These are phyloP conservation scores for Spatholobus suberectus DNA, from an alignment of 306 rosid genomes.

Conservation along the genomic window DNA sequence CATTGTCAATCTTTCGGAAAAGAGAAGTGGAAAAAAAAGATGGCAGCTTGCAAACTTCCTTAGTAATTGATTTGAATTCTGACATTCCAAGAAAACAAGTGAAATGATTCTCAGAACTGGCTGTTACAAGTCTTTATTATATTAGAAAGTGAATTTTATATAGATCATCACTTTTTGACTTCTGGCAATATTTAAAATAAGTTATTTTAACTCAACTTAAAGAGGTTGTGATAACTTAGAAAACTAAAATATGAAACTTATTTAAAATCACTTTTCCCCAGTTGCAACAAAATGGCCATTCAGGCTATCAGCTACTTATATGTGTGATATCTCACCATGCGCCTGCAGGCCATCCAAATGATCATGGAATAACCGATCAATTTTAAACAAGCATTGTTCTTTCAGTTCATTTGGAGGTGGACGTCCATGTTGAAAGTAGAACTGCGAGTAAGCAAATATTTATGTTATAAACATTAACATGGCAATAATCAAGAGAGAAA, in stretches of 20 bases:
- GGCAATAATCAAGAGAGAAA: background rate
- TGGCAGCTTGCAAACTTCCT: slow-evolving; percentile 99
- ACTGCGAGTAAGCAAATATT: slow-evolving; percentile 61
- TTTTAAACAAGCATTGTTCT: slow-evolving; percentile 70
- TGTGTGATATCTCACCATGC: slow-evolving; percentile 71
- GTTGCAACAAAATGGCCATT: slow-evolving; percentile 33
- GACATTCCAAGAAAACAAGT: slow-evolving; percentile 53
- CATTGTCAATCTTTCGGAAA: slow-evolving; percentile 84
- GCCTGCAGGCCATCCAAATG: slow-evolving; percentile 79
- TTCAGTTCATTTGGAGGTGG: slow-evolving; percentile 80
- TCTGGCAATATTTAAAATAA: slow-evolving; percentile 19
- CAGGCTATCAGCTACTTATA: slow-evolving; percentile 38
- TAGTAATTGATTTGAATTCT: slow-evolving; percentile 85
- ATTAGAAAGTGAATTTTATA: slow-evolving; percentile 28
- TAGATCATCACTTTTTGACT: slow-evolving; percentile 9
- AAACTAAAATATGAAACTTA: slow-evolving; percentile 31
- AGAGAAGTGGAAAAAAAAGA: slow-evolving; percentile 86
- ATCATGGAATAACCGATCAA: slow-evolving; percentile 70
- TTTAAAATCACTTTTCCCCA: slow-evolving; percentile 27
- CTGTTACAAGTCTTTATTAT: slow-evolving; percentile 16
- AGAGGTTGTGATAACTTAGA: slow-evolving; percentile 14
- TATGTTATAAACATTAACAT: slow-evolving; percentile 37
- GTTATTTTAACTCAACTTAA: slow-evolving; percentile 20
- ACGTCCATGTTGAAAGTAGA: slow-evolving; percentile 86
- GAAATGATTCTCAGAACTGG: slow-evolving; percentile 43